These are phyloP conservation scores for Nicotiana knightiana DNA, from an alignment of 257 asterid genomes.

Conservation along the genomic window DNA sequence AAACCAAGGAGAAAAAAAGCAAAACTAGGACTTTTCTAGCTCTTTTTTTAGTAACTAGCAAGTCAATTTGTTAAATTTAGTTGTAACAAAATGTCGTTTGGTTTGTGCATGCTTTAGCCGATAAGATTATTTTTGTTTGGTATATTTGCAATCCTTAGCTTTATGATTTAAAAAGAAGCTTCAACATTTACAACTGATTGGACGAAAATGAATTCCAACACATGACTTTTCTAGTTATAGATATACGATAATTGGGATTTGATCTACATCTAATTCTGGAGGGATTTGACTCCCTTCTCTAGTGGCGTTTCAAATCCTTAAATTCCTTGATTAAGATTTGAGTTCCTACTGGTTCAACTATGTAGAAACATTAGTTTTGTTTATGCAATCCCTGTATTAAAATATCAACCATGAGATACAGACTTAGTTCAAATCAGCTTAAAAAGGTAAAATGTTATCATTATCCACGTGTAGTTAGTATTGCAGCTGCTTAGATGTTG, in stretches of 20 bases:
- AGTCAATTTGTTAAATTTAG: not conserved
- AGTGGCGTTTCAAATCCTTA: not conserved
- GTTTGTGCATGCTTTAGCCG: not conserved
- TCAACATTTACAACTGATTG: not conserved
- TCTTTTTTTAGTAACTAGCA: not conserved
- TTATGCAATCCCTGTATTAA: not conserved
- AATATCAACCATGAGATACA: not conserved
- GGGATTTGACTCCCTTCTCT: not conserved
- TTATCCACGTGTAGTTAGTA: not conserved
- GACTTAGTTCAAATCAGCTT: not conserved
- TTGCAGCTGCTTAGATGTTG: not conserved
- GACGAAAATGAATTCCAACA: not conserved
- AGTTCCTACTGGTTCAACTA: not conserved
- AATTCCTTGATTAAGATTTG: not conserved
- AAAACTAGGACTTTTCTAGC: not conserved
- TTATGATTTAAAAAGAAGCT: not conserved
- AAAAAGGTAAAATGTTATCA: not conserved
- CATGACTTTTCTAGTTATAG: not conserved
- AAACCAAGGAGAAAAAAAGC: not conserved
- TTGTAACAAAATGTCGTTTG: not conserved
- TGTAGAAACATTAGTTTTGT: not conserved
- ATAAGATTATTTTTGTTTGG: not conserved
- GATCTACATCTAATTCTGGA: not conserved
- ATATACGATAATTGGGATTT: not conserved
- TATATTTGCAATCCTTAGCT: not conserved